These are phyloP conservation scores for Camellia lanceoleosa DNA, from an alignment of 148 eudicot genomes.

Conservation along the genomic window DNA sequence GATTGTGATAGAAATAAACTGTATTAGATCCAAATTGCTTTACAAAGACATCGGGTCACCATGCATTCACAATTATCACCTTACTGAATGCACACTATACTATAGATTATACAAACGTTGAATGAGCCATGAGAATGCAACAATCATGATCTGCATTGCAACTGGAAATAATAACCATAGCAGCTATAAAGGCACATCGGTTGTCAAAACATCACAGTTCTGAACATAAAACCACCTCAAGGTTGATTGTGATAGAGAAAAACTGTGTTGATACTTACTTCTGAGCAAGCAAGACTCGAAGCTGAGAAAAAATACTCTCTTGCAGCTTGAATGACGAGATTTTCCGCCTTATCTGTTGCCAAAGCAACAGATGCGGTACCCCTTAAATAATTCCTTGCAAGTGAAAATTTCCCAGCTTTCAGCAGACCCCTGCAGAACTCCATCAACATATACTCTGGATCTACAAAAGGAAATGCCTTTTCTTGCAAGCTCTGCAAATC, in stretches of 20 bases:
- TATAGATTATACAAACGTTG: not conserved
- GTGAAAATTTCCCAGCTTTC: conserved; percentile 96
- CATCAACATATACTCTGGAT: conserved; percentile 70
- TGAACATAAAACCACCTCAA: not conserved
- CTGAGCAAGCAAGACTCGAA: conserved; percentile 79
- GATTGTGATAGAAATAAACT: too few relatives aligned
- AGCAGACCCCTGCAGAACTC: conserved; percentile 95
- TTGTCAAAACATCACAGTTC: not conserved
- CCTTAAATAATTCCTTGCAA: conserved; percentile 88
- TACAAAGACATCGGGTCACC: not conserved
- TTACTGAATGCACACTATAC: not conserved
- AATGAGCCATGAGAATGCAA: not conserved
- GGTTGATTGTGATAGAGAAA: not conserved
- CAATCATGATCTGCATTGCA: conserved; percentile 4
- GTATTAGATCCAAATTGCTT: not conserved
- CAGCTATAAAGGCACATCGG: not conserved
- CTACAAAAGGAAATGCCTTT: conserved; percentile 67
- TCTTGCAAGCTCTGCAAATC: conserved; percentile 88
- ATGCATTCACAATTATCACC: not conserved
- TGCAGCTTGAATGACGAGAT: conserved; percentile 93
- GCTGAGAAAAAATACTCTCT: conserved; percentile 95
- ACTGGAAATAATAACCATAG: not conserved
- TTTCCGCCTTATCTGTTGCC: conserved; percentile 87
- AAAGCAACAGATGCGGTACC: conserved; percentile 74
- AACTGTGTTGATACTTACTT: conserved; percentile 48